Evolutionary conservation across 2,329 filamentous ascomycete species (phyloP), one percentile per base, ranked within the genome.

Genomic region (Sporothrix phasma): DNA sequence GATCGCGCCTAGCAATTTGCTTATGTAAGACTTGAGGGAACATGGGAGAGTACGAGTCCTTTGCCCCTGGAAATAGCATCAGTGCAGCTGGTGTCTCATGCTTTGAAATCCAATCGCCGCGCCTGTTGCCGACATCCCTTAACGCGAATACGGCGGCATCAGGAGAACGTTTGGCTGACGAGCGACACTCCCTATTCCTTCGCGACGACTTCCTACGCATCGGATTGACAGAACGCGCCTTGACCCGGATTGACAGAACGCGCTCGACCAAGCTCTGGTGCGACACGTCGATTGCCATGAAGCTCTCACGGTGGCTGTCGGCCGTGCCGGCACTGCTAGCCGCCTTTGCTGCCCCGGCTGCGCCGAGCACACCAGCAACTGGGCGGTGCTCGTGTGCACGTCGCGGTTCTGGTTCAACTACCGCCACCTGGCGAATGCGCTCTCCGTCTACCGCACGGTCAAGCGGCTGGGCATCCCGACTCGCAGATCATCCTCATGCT

Each of bases 351-450:
- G 79, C 76, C 53, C 75, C 79, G 46, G 74, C 80, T 8, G 70
- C 31, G 84, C 86, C 69, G 88, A 93, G 71, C 94, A 99, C 78
- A 99, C 94, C 17, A 97, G 91, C 74, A 99, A 99, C 78, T 99
- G 94, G 94, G 94, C 94, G 10, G 94, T 99, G 67, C 87, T 99
- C n/a, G 94, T 99, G 65, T 94, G 90, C 69, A 99, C 94, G 5
- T 99, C 94, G 62, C 89, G 94, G 62, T 99, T 99, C 82, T 99
- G 94, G 94, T 99, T 99, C 86, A 99, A 99, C 79, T 99, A 99
- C 77, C 89, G 94, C 65, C 94, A 99, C 76, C 88, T 99, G 61
- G 92, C 94, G 75, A 99, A 99, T 78, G 94, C 96, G 19, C 86
- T 99, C 66, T 97, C 93, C 66, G 87, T 99, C 68, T 99, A 99